phyloP scores from a whole-genome alignment of 805 yeast species.

The Alloascoidea hylecoeti region DNA sequence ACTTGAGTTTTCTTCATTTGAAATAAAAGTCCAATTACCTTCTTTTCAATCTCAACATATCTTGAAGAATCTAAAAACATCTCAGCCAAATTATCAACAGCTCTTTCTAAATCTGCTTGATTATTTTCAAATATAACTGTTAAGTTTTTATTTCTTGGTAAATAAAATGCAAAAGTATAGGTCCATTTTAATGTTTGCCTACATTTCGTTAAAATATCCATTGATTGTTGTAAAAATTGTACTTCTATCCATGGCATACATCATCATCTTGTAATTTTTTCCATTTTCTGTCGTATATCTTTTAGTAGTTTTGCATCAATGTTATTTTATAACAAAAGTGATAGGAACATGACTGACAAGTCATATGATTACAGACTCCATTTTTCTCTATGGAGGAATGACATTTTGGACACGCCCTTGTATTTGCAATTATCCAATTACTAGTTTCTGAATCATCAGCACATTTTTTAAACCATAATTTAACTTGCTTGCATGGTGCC shows the following conservation, averaged over 20 bases:
- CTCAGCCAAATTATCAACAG: conserved; percentile 58
- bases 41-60: no score
- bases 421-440: conserved; percentile 75
- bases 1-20: not conserved
- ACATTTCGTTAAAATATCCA: conserved; percentile 47
- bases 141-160: conserved; percentile 33
- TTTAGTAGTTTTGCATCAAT: conserved; percentile 53
- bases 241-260: conserved; percentile 80
- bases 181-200: conserved; percentile 83
- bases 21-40: conserved; percentile 14
- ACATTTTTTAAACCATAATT: conserved; percentile 66
- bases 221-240: conserved; percentile 67
- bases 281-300: conserved; percentile 51
- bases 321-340: conserved; percentile 86
- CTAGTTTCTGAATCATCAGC: conserved; percentile 79
- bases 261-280: conserved; percentile 49
- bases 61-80: conserved; percentile 29
- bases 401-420: conserved; percentile 82
- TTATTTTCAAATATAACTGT: conserved; percentile 56
- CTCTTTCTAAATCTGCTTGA: conserved; percentile 46
- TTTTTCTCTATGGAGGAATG: conserved; percentile 70
- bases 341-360: conserved; percentile 59
- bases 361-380: conserved; percentile 97
- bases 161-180: conserved; percentile 64
- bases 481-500: conserved; percentile 59